A percentile compares a stretch with the other conserved stretches of the same genome.
Evolutionary conservation across 176 grass and related monocot genomes (phyloP).

Genomic region (Themeda triandra): DNA sequence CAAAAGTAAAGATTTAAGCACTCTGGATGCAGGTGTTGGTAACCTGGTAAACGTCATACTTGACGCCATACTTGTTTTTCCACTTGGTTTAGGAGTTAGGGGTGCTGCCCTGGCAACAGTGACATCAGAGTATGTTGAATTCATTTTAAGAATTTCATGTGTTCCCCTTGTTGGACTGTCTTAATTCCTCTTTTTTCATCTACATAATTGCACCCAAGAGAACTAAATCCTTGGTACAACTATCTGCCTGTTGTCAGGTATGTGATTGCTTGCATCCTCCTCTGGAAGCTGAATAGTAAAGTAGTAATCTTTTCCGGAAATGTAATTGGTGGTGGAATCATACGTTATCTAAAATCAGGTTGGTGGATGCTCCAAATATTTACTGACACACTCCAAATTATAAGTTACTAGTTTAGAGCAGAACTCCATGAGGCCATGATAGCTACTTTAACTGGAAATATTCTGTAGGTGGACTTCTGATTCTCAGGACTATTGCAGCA

Average conservation of each 20-base stretch:
- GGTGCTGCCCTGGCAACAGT: constrained; percentile 92
- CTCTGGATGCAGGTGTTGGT: constrained; percentile 54
- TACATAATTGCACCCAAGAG: background rate
- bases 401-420: no score
- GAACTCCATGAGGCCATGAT: background rate
- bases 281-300: constrained; percentile 83
- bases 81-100: constrained; percentile 80
- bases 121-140: constrained; percentile 76
- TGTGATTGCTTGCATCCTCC: constrained; percentile 62
- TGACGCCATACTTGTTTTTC: constrained; percentile 71
- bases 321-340: constrained; percentile 41
- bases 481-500: constrained; percentile 72
- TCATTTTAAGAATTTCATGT: background rate
- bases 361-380: background rate
- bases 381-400: background rate
- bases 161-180: background rate
- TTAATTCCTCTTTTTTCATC: background rate
- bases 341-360: constrained; percentile 91
- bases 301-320: constrained; percentile 57
- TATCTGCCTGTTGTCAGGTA: constrained; percentile 48
- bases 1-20: background rate
- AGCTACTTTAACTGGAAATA: background rate
- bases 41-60: constrained; percentile 77
- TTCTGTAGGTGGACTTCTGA: constrained; percentile 67
- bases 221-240: background rate